A percentile compares a stretch with the other conserved stretches of the same genome.
These are phyloP conservation scores for Athelia sp. DNA, from an alignment of 1,284 basidiomycete species.

Conservation along the genomic window DNA sequence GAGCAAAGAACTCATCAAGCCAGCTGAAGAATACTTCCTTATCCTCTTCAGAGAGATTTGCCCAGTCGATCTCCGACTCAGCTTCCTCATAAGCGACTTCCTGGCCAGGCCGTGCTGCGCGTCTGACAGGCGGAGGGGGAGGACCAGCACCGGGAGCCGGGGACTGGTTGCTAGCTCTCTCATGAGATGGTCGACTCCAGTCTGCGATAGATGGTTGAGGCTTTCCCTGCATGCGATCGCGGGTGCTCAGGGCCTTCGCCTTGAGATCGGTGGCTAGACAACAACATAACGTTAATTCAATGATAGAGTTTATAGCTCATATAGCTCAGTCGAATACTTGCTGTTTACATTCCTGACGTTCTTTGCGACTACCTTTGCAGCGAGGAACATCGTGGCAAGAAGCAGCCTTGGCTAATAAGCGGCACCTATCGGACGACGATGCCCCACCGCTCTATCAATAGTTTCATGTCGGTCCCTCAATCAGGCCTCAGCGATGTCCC, in stretches of 20 bases:
- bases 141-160: conserved; percentile 11
- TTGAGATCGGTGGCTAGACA: conserved; percentile 55
- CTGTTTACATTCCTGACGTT: too few species aligned
- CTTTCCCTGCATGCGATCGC: conserved; percentile 37
- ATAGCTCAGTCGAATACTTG: too few species aligned
- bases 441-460: too few species aligned
- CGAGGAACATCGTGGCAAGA: too few species aligned
- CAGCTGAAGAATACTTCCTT: conserved; percentile 69
- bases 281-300: background rate
- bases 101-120: background rate
- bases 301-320: too few species aligned
- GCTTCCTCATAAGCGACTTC: background rate
- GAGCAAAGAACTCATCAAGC: conserved; percentile 74
- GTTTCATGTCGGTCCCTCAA: too few species aligned
- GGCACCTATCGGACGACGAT: too few species aligned
- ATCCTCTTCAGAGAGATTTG: conserved; percentile 57
- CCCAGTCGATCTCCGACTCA: conserved; percentile 53
- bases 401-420: too few species aligned
- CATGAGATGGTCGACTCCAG: conserved; percentile 21
- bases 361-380: too few species aligned
- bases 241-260: conserved; percentile 53
- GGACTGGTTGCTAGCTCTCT: conserved; percentile 9
- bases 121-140: conserved; percentile 9
- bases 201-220: conserved; percentile 34
- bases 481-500: conserved; percentile 34